Conservation (phyloP, 306 rosid genomes). For the Purshia tridentata region DNA sequence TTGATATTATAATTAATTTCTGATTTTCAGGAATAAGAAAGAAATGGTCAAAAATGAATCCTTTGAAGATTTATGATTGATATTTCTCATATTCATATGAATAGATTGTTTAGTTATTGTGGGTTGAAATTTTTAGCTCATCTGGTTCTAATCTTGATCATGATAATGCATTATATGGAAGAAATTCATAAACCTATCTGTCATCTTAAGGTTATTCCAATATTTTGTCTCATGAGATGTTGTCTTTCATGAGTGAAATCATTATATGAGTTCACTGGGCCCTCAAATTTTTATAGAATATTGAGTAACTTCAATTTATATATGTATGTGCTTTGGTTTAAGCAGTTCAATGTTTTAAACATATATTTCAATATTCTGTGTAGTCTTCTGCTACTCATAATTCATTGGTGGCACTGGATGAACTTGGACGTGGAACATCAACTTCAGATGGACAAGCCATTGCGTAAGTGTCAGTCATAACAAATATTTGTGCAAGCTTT, state of each 20-base stretch:
- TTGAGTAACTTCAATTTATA: background rate
- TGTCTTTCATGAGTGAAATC: background rate
- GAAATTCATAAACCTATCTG: background rate
- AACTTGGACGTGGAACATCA: conserved; percentile 98
- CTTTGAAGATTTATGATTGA: background rate
- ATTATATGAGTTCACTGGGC: background rate
- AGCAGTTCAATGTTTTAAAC: conserved; percentile 9
- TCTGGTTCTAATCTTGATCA: background rate
- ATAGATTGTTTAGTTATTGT: background rate
- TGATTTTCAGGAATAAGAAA: background rate
- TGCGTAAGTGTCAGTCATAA: conserved; percentile 58
- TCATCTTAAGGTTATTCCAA: background rate
- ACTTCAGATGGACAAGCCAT: conserved; percentile 99
- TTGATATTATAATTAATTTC: background rate
- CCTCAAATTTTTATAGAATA: background rate
- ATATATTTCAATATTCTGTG: conserved; percentile 30
- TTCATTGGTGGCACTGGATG: conserved; percentile 87
- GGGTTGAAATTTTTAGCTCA: background rate
- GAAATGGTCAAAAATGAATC: background rate
- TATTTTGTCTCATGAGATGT: conserved; percentile 1
- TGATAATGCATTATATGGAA: background rate
- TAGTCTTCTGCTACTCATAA: conserved; percentile 80
- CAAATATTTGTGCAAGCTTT: conserved; percentile 15
- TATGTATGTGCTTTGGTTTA: conserved; percentile 7
- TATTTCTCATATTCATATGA: background rate